Evolutionary conservation across 805 yeast genomes (phyloP), one percentile per base, ranked within the genome.

Genomic region (Candida namnaoensis): DNA sequence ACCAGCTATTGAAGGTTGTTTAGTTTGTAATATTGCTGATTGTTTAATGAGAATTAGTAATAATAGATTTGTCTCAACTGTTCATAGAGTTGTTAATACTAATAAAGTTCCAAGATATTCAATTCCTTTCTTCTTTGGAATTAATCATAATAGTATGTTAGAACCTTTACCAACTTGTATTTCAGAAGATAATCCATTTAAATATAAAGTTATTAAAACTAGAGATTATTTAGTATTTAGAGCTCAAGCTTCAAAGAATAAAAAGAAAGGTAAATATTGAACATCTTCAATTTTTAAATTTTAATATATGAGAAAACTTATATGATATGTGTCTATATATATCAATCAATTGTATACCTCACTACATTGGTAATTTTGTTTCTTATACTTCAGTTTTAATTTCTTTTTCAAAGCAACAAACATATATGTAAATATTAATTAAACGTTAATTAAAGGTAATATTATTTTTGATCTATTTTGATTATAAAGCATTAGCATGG

Each of bases 401-500:
- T 19, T 19, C 3, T 19, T 19, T 19, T 3, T 19, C 3, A 19
- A 19, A 19, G 3, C 19, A 19, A 19, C 19, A 19, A 19, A 19
- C 19, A 19, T 19, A 19, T 19, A 19, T 19, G 19, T 19, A 19
- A 19, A 19, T 19, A 19, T 19, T 19, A 19, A 19, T 19, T 19
- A 19, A 19, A 3, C 19, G 3, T 19, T 19, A 19, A 19, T 19
- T 27, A 7, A 27, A 27, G 4, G 11, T 27, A 7, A 27, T 27
- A 27, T 27, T 7, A 27, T 27, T 9, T 9, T 9, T 11, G n/a
- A 30, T 30, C 33, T 30, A 30, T 30, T 13, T 30, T 9, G 13
- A 7, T 27, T 27, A 26, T 26, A 42, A 49, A 49, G 93, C 93
- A 61, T 88, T 88, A 61, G 80, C 67, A 63, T 90, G 96, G 54